Conservation (phyloP, 805 yeast species). For the Yamadazyma akitaensis region DNA sequence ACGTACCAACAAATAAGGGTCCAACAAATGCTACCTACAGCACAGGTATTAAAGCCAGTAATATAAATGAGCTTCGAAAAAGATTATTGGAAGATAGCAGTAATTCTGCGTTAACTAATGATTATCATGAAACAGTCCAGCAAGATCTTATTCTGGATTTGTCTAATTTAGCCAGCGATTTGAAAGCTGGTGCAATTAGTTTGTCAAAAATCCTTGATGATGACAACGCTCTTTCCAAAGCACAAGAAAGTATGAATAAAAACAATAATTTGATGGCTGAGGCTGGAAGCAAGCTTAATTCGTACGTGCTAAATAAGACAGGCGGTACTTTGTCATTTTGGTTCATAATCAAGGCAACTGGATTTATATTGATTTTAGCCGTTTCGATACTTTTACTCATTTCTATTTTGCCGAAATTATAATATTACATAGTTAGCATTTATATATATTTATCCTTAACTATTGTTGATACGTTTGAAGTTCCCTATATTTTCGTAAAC, state of each 20-base stretch:
- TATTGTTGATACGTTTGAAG: not conserved
- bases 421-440: conserved; percentile 3
- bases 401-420: conserved; percentile 36
- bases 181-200: conserved; percentile 46
- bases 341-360: conserved; percentile 32
- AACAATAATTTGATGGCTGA: conserved; percentile 27
- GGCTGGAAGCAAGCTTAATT: conserved; percentile 35
- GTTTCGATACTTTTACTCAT: conserved; percentile 31
- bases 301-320: conserved; percentile 35
- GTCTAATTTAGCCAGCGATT: conserved; percentile 43
- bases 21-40: not conserved
- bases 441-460: not conserved
- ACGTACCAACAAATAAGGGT: not conserved
- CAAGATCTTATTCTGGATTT: conserved; percentile 48
- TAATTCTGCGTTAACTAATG: conserved; percentile 18
- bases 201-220: conserved; percentile 37
- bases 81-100: conserved; percentile 7
- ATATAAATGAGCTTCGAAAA: conserved; percentile 10
- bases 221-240: conserved; percentile 27
- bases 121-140: conserved; percentile 44
- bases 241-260: conserved; percentile 32
- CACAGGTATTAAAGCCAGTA: conserved; percentile 3
- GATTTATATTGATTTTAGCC: conserved; percentile 24
- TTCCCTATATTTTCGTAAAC: conserved; percentile 5
- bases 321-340: conserved; percentile 40